Base-by-base conservation (phyloP, 2,329 filamentous ascomycete species). In the Colletotrichum shisoi region DNA sequence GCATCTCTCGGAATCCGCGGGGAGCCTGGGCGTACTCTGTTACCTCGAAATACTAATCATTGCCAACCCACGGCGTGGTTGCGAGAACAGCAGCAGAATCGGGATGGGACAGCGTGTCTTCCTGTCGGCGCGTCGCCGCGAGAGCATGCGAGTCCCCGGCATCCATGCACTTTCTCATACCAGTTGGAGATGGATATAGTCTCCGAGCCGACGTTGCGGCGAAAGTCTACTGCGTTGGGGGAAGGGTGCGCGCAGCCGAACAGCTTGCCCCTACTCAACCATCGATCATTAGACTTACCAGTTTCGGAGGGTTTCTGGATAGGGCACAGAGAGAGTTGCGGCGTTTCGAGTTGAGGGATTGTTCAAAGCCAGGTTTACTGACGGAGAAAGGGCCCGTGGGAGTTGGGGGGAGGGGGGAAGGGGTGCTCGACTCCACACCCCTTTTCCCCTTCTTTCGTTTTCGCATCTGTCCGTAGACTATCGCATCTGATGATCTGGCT, bases 341-440 rank as follows among this genome's bases (percentile, higher is more conserved):
- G 61, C 54, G 65, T 68, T 68, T 68, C 65, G 65, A 60, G 62
- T 68, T 64, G 61, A 64, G 49, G 52, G 49, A 49, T 51, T 49
- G 61, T 56, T 11, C 44, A 49, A 56, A 51, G 49, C 40, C 40
- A 51, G 12, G 42, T 51, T 64, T 64, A 61, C 42, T 39, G 19
- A 40, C 42, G 54, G 19, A 45, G n/a, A 39, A 37, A n/a, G 51
- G 46, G 19, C 19, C 27, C 45, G 27, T 8, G 27, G 27, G 27
- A 8, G 27, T n/a, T n/a, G n/a, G 27, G 27, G 21, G 21, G 21
- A 21, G 3, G 21, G 21, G 21, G 27, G n/a, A n/a, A n/a, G 27
- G 27, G 27, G 27, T 8, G 27, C 27, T 31, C 27, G 27, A 31
- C 27, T 31, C 27, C 27, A 19, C n/a, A 24, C 59, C 53, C 53